Base-by-base conservation (phyloP, 2,329 filamentous ascomycete genomes). In the Cordyceps farinosa region DNA sequence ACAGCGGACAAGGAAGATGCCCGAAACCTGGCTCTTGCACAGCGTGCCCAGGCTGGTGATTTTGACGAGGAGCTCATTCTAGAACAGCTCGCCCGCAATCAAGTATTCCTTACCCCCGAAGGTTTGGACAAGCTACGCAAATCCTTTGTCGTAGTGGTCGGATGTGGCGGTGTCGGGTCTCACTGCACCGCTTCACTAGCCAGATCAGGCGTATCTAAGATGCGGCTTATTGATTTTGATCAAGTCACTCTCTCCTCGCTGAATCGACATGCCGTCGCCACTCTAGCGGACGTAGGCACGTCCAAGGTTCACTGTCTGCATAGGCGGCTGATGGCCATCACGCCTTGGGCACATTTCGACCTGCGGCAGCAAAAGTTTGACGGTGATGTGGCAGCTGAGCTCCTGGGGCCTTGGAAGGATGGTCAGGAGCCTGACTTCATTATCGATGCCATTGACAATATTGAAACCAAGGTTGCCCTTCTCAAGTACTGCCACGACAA, bases 371-470 rank as follows among this genome's bases (percentile, higher is more conserved):
- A 96, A 73, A 88, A 98, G 56, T 97, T 96, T 75, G 87, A 87
- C 65, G 87, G 83, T 53, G 75, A 80, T 17, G 87, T 81, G 10
- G 92, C 92, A 0, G 83, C 84, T 7, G 73, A 77, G 11, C 79
- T 97, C 66, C 79, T 99, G 48, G 85, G 79, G 0, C 80, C 85
- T 0, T 92, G 91, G 87, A 79, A 78, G 48, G 80, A 76, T 5
- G 86, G 80, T 17, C 84, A 83, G 72, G 82, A 82, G 69, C 92
- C 93, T 1, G 89, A 94, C 70, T 99, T 89, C 71, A 87, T 99
- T n/a, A 86, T 99, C 42, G 95, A 99, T 76, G 96, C 94, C 29
- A 99, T 99, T 68, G 95, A 99, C 76, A 98, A 99, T 73, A 98
- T 99, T 66, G 91, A 97, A 58, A 96, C 92, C 61, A 99, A 99